phyloP scores from a whole-genome alignment of 306 rosid species.

The Crataegus laevigata region DNA sequence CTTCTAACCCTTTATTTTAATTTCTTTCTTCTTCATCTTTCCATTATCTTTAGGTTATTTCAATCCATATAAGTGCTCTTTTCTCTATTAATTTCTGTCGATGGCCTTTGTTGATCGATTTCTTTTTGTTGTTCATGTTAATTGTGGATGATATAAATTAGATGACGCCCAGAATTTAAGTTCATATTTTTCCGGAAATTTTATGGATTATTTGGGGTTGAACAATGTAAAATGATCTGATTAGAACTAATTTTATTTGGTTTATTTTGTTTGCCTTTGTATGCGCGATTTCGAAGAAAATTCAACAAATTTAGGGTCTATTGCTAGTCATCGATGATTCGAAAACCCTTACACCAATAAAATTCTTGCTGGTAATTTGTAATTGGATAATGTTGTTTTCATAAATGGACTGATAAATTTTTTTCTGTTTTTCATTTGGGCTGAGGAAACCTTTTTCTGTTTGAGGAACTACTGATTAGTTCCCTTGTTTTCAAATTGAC shows the following conservation, averaged over 20 bases:
- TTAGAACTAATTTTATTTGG: background rate
- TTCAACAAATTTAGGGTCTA: background rate
- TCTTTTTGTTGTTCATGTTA: background rate
- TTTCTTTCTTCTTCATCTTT: background rate
- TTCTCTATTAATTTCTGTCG: too few relatives aligned
- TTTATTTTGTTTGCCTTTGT: background rate
- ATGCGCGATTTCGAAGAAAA: background rate
- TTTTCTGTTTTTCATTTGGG: background rate
- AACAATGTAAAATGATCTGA: background rate
- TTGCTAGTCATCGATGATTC: background rate
- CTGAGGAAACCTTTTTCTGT: background rate
- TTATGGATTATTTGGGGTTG: background rate
- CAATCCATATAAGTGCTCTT: background rate
- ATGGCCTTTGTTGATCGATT: background rate
- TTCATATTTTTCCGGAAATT: background rate
- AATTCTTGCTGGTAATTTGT: background rate
- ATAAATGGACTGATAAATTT: background rate
- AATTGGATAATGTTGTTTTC: background rate
- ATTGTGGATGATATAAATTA: background rate
- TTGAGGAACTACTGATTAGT: background rate
- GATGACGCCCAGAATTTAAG: background rate
- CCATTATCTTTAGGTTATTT: background rate
- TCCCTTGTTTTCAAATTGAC: background rate
- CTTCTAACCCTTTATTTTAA: too few relatives aligned
- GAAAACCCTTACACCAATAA: background rate